Base-by-base conservation (phyloP, 768 basidiomycete species). In the Suillus plorans region DNA sequence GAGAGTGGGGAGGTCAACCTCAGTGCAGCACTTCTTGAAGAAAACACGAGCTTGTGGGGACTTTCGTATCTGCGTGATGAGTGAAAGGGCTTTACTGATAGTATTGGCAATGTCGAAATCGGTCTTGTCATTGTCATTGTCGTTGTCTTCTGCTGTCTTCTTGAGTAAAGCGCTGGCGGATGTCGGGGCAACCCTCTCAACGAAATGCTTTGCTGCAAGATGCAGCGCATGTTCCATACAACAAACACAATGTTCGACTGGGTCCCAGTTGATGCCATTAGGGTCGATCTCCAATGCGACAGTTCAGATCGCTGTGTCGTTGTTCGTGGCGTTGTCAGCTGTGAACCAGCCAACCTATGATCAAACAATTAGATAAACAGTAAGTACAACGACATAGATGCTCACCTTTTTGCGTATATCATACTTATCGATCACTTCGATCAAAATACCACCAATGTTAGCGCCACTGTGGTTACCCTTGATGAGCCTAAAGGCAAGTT, bases 211-310 rank as follows among this genome's bases (percentile, higher is more conserved):
- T 1, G 73, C 74, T 13, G 65, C 69, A 31, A 78, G 73, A 63
- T 78, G 68, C 18, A 78, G 56, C 0, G 68, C 65, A 57, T 78
- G 77, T 61, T 78, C 77, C 70, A 78, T 78, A 67, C 77, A 78
- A 47, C 74, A 74, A 56, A 42, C 50, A 28, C 14, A 8, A 52
- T 52, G 50, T 28, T 61, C 31, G 52, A 45, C 18, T 61, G 60
- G 65, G 57, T 69, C 64, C 74, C 74, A 78, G 5, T 65, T 39
- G 25, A 53, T 44, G 37, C 62, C 57, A n/a, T 42, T 14, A 25
- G 69, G 63, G 28, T 69, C 65, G 13, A 71, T 52, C 14, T 16
- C 45, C 5, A 62, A n/a, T 14, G 68, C 67, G 20, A 76, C 62
- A n/a, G 63, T 66, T 20, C 52, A n/a, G 31, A 76, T 61, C 0